Evolutionary conservation across 306 rosid species (phyloP).

Genomic region (Lablab purpureus): DNA sequence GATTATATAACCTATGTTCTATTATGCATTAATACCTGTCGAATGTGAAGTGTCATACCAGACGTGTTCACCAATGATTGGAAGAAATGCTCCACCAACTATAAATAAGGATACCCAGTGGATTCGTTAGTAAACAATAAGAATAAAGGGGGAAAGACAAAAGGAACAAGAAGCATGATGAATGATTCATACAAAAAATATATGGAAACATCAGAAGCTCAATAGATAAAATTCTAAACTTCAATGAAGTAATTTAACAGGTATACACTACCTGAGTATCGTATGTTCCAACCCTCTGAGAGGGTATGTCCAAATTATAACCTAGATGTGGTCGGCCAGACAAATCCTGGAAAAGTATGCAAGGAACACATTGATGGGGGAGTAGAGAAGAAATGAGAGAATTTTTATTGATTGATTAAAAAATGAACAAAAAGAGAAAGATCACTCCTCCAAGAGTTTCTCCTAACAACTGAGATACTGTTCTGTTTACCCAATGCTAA

Average conservation of each 20-base stretch:
- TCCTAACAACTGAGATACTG: neutral
- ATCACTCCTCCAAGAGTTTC: neutral
- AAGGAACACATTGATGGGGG: neutral
- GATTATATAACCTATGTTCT: constrained; percentile 30
- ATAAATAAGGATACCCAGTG: constrained; percentile 34
- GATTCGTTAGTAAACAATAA: constrained; percentile 7
- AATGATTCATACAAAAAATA: constrained; percentile 1
- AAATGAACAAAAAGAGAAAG: neutral
- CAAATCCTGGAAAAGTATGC: constrained; percentile 71
- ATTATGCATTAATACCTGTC: constrained; percentile 66
- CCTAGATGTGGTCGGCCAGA: constrained; percentile 92
- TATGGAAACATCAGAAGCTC: constrained; percentile 24
- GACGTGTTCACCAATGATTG: constrained; percentile 96
- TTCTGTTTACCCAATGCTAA: neutral
- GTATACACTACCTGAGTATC: constrained; percentile 82
- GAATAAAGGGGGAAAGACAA: neutral
- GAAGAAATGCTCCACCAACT: constrained; percentile 98
- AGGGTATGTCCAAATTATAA: constrained; percentile 80
- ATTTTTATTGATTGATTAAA: neutral
- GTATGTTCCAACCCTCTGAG: constrained; percentile 89
- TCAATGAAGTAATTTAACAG: constrained; percentile 17
- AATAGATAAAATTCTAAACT: constrained; percentile 26
- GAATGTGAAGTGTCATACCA: constrained; percentile 97
- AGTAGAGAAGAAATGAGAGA: neutral
- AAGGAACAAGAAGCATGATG: neutral